Base-by-base conservation (phyloP, 495 filamentous ascomycete genomes). In the Trypethelium eluteriae region DNA sequence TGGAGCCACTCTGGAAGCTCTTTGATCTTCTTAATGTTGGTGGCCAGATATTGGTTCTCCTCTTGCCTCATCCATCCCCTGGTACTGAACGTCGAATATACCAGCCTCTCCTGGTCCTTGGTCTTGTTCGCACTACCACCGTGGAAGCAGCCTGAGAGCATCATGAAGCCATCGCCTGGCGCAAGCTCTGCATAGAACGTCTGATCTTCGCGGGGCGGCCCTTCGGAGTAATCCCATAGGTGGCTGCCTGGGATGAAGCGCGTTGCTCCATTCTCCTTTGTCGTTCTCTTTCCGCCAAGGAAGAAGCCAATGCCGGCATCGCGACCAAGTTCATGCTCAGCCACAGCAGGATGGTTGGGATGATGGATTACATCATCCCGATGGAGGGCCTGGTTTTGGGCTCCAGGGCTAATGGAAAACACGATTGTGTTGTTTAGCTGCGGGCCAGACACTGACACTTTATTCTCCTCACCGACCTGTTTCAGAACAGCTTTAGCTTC, bases 161-260 rank as follows among this genome's bases (percentile, higher is more conserved):
- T 67, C 38, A 70, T 67, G 44, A 70, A 67, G 10, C 38, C 68
- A 44, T 70, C 68, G 25, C 68, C 68, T 39, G 50, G 36, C 16
- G 57, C 56, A 32, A 70, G 50, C 57, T 70, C 68, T 10, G 68
- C 68, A 47, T 70, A 65, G 25, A 56, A 65, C 34, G 50, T 62
- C 67, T 68, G 62, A 41, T 68, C 66, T 68, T 68, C 66, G 38
- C 62, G 47, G 25, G 68, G 62, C 53, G 65, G 65, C 2, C 50
- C 62, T 39, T 64, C 66, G 32, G 32, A 25, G 44, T 70, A 67
- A 44, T 70, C 72, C 79, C 80, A 80, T 9, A 79, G 72, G 70
- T 82, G 80, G 38, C 71, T 75, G 12, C 76, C 72, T 2, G 77
- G 79, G 62, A 81, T 78, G 63, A 81, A 74, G 11, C 75, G 73